Base-by-base conservation (phyloP, 2,329 filamentous ascomycete species). In the Nakataea oryzae region DNA sequence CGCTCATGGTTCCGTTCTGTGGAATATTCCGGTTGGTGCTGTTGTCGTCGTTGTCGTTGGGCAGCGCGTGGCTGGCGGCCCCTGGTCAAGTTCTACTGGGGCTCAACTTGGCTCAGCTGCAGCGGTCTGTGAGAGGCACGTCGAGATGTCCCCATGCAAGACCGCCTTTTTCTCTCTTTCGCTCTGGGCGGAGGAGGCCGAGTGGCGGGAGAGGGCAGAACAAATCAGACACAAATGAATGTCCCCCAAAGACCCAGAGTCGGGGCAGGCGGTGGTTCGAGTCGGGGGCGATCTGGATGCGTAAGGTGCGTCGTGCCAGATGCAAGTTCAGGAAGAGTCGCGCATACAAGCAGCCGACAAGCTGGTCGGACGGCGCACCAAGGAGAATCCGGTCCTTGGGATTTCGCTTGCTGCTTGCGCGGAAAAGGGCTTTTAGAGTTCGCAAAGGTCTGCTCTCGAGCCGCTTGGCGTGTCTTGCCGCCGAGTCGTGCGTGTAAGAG, bases 401-500 rank as follows among this genome's bases (percentile, higher is more conserved):
- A 30, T 50, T 17, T 50, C 24, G 41, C 41, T 24, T 50, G 41
- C 41, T n/a, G 58, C 34, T 54, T 34, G 58, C 34, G 58, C 34
- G n/a, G 58, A 59, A 29, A 27, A 34, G 24, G 54, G 27, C 13
- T 30, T 57, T 54, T 61, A 34, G 59, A 57, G 24, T 61, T 61
- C 32, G 54, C 28, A 56, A n/a, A 57, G 50, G 29, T 61, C 54
- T 28, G 59, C 54, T 61, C 59, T 61, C 59, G 59, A 59, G 61
- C 61, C 54, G 57, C 30, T 57, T 58, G 30, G 58, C 27, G 47
- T 41, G 29, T 56, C 14, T 61, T 54, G 50, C 59, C 47, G 29
- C 50, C 61, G 63, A 62, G 63, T 57, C 59, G 63, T 62, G 47
- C 58, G 54, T 64, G 63, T 62, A 55, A 54, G 61, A 57, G 58